Conservation (phyloP, 345 rosid genomes). For the Populus deltoides region DNA sequence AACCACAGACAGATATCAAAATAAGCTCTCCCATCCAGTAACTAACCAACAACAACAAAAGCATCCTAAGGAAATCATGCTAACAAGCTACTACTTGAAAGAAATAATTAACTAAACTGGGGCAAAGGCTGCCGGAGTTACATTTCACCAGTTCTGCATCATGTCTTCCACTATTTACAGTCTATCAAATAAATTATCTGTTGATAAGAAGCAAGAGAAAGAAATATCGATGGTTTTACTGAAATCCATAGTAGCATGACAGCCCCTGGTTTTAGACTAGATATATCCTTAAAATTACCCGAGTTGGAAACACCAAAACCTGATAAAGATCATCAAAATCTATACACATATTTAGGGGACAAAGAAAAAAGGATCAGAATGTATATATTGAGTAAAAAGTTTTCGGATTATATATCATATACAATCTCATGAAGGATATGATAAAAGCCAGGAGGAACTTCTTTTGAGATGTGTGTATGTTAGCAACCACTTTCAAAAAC, state of each 20-base stretch:
- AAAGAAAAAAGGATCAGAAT: conserved; percentile 7
- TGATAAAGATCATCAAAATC: conserved; percentile 2
- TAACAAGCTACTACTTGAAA: background rate
- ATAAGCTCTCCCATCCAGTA: background rate
- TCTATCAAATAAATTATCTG: background rate
- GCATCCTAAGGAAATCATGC: background rate
- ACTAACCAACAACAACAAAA: background rate
- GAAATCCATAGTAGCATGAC: conserved; percentile 7
- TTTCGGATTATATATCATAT: conserved; percentile 6
- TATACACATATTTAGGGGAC: conserved; percentile 15
- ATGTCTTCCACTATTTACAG: conserved; percentile 6
- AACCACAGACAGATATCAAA: no score
- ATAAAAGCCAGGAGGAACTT: conserved; percentile 4
- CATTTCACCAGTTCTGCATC: conserved; percentile 8
- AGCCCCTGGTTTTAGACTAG: conserved; percentile 5
- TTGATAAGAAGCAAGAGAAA: background rate
- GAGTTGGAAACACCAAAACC: conserved; percentile 28
- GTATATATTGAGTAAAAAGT: conserved; percentile 6
- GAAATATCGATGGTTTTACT: conserved; percentile 1
- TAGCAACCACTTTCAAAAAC: conserved; percentile 21
- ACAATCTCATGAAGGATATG: conserved; percentile 19
- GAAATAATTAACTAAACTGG: background rate
- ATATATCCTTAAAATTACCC: conserved; percentile 10
- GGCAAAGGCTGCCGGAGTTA: background rate
- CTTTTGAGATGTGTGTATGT: conserved; percentile 17